Conservation (phyloP, 495 filamentous ascomycete genomes). For the Neurospora pannonica region DNA sequence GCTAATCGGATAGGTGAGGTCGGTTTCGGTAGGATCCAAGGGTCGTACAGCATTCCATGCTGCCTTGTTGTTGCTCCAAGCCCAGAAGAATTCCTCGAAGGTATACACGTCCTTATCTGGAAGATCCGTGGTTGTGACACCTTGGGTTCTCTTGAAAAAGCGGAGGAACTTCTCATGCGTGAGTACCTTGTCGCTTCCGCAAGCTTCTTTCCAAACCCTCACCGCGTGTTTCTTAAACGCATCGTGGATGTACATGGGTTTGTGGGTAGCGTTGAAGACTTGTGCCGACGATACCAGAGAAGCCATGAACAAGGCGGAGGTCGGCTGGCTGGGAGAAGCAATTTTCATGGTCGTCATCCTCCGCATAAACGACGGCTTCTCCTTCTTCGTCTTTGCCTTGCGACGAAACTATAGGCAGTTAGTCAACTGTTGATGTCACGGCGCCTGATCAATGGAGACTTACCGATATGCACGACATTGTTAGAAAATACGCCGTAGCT, state of each 20-base stretch:
- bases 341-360: slow-evolving; percentile 20
- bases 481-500: background rate
- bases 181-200: slow-evolving; percentile 17
- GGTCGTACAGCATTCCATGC: slow-evolving; percentile 26
- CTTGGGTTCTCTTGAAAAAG: slow-evolving; percentile 32
- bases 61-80: slow-evolving; percentile 25
- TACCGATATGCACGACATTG: background rate
- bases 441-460: background rate
- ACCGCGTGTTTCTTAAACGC: slow-evolving; percentile 26
- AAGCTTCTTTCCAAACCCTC: slow-evolving; percentile 23
- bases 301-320: slow-evolving; percentile 10
- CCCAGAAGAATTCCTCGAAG: slow-evolving; percentile 34
- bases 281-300: slow-evolving; percentile 9
- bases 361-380: slow-evolving; percentile 15
- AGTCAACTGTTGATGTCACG: background rate
- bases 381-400: slow-evolving; percentile 15
- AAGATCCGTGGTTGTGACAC: slow-evolving; percentile 14
- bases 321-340: slow-evolving; percentile 13
- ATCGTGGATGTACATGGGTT: slow-evolving; percentile 14
- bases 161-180: slow-evolving; percentile 22
- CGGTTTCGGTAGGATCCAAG: slow-evolving; percentile 15
- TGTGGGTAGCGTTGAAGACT: slow-evolving; percentile 12
- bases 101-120: slow-evolving; percentile 23
- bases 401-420: slow-evolving; percentile 10
- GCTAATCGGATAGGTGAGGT: slow-evolving; percentile 51